phyloP scores from a whole-genome alignment of 495 filamentous ascomycete genomes.

The Aspergillus biplanus region DNA sequence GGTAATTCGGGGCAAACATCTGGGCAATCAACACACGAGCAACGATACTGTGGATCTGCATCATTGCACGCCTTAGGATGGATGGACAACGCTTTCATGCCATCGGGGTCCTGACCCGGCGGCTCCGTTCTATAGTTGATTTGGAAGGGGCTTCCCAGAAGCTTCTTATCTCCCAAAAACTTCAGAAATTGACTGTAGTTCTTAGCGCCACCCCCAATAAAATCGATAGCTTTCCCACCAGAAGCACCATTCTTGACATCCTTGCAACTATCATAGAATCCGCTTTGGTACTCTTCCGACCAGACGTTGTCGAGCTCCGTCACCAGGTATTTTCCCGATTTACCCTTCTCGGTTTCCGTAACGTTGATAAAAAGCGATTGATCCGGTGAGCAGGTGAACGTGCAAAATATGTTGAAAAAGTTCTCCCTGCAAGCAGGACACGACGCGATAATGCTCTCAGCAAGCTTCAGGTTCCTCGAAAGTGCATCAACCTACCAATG shows the following conservation, averaged over 20 bases:
- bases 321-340: constrained; percentile 70
- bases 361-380: constrained; percentile 96
- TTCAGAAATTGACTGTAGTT: constrained; percentile 82
- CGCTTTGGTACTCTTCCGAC: constrained; percentile 80
- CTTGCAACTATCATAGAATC: constrained; percentile 96
- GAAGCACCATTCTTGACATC: constrained; percentile 97
- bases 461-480: constrained; percentile 79
- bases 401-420: constrained; percentile 97
- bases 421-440: constrained; percentile 97
- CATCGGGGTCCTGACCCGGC: constrained; percentile 49
- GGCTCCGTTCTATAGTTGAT: constrained; percentile 82
- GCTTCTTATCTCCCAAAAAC: constrained; percentile 90
- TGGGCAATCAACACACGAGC: constrained; percentile 91
- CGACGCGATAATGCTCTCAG: constrained; percentile 82
- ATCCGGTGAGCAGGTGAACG: constrained; percentile 95
- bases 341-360: constrained; percentile 68
- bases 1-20: constrained; percentile 81
- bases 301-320: constrained; percentile 91
- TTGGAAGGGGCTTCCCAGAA: constrained; percentile 91
- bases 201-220: constrained; percentile 94
- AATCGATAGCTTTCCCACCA: constrained; percentile 87
- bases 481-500: constrained; percentile 69
- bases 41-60: constrained; percentile 79
- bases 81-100: constrained; percentile 68
- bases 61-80: constrained; percentile 84